Evolutionary conservation across 495 filamentous ascomycete species (phyloP), one percentile per base, ranked within the genome.

Genomic region (Penicillium turbatum): DNA sequence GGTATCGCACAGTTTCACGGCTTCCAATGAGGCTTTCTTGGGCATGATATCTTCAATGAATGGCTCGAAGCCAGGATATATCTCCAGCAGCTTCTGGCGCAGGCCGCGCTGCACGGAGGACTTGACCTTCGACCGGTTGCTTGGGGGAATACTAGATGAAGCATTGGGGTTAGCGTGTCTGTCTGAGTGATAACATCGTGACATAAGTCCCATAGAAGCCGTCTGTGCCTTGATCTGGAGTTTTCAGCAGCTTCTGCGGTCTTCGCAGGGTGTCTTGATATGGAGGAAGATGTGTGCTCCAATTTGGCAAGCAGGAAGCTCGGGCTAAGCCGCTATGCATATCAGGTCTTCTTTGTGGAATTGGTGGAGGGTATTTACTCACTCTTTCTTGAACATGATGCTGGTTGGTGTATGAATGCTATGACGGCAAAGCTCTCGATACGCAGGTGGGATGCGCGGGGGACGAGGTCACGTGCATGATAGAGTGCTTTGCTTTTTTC

Each of bases 31-130:
- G n/a, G 84, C 82, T 66, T 97, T 97, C 76, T 97, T 97, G 11
- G 93, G 93, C 49, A 98, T 80, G 50, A 98, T 86, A 65, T 95
- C 90, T 65, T 98, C 93, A 72, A 97, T 96, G 70, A 88, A 79
- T 0, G 90, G 90, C 52, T 83, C 84, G 48, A 97, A 88, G 13
- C 87, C 79, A 1, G 93, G 93, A 73, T 92, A 96, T 39, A 90
- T 86, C 32, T 89, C 81, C 56, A 89, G 71, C 61, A 97, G 76
- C 60, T 88, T 88, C 52, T 85, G 78, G 61, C 93, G 87, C 54
- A 98, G 81, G 56, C 77, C 82, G 56, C 93, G 89, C 73, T 96
- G 90, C 37, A 88, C 89, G 15, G 92, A 96, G 61, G 92, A 96
- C 74, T 97, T 98, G 71, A 98, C 89, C 80, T 97, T 98, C 55